A percentile compares a stretch with the other conserved stretches of the same genome.
Conservation (phyloP, 768 basidiomycete species). For the Podaxis mareebaensis region DNA sequence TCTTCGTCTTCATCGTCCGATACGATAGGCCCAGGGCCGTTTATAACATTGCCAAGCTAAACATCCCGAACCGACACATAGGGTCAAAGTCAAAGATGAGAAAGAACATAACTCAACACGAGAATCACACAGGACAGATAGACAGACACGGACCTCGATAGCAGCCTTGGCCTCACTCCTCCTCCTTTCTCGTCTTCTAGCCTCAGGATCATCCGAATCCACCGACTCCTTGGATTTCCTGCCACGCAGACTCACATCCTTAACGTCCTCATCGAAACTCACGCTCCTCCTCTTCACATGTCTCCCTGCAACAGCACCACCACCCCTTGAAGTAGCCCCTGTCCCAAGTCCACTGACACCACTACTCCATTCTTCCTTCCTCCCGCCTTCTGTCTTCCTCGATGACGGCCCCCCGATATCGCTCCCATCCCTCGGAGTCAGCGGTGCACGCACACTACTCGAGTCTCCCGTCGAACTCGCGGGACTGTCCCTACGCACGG, state of each 20-base stretch:
- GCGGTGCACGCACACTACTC: constrained; percentile 71
- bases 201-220: constrained; percentile 41
- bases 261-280: constrained; percentile 61
- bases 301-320: constrained; percentile 8
- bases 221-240: constrained; percentile 22
- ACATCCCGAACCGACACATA: no score
- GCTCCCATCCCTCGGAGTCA: constrained; percentile 80
- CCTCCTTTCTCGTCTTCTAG: constrained; percentile 69
- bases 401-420: constrained; percentile 40
- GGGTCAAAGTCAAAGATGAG: no score
- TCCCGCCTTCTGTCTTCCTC: constrained; percentile 19
- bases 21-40: constrained; percentile 67
- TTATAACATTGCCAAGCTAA: constrained; percentile 86
- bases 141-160: constrained; percentile 66
- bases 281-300: constrained; percentile 64
- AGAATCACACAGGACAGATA: constrained; percentile 10
- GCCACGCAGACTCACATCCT: constrained; percentile 21
- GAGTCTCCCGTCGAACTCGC: constrained; percentile 87
- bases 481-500: constrained; percentile 60
- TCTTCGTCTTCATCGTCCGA: constrained; percentile 57
- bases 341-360: constrained; percentile 36
- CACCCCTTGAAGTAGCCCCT: background rate
- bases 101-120: constrained; percentile 17
- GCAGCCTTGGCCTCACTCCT: constrained; percentile 84
- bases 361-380: constrained; percentile 28